Conservation (phyloP, 2,329 filamentous ascomycete species). For the Aureobasidium pullulans region DNA sequence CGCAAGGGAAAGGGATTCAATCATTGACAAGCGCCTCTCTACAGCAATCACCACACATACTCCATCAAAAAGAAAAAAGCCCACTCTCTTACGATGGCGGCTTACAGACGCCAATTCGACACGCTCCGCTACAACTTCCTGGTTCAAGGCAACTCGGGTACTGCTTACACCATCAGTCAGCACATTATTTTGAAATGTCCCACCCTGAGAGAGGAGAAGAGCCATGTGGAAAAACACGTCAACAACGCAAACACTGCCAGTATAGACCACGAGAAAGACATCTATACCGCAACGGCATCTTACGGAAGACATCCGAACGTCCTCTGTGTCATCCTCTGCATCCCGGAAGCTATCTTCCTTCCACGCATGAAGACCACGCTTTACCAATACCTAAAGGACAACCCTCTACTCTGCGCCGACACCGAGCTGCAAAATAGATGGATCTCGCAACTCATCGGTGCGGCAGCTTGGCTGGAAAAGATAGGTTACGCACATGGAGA, state of each 20-base stretch:
- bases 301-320: neutral
- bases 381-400: neutral
- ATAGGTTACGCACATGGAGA: constrained; percentile 2
- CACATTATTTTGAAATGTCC: too few relatives aligned
- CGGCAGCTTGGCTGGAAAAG: neutral
- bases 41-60: too few relatives aligned
- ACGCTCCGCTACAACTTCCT: too few relatives aligned
- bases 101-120: too few relatives aligned
- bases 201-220: too few relatives aligned
- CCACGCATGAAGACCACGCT: neutral
- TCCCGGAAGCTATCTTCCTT: neutral
- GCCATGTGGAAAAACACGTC: too few relatives aligned
- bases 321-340: neutral
- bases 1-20: too few relatives aligned
- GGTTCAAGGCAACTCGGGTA: too few relatives aligned
- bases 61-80: too few relatives aligned
- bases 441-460: constrained; percentile 1
- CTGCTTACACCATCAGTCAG: too few relatives aligned
- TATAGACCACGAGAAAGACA: neutral
- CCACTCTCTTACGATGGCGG: too few relatives aligned
- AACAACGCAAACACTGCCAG: neutral
- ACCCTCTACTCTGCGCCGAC: neutral
- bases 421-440: neutral
- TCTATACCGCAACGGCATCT: neutral
- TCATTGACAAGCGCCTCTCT: too few relatives aligned